Evolutionary conservation across 805 yeast genomes (phyloP), one percentile per base, ranked within the genome.

Genomic region (Candida schatavii): DNA sequence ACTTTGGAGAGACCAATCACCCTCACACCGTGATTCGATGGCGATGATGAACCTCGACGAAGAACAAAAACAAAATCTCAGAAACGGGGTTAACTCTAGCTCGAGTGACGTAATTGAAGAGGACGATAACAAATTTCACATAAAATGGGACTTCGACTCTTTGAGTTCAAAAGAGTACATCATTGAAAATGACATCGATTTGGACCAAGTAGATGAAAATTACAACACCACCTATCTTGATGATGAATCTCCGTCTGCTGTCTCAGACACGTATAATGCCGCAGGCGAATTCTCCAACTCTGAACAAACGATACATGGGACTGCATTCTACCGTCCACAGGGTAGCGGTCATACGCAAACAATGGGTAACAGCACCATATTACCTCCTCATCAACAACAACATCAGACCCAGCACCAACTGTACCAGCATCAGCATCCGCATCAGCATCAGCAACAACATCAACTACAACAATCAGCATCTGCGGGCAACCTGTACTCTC

Each of bases 141-240:
- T 85, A 18, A 83, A 84, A 57, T 88, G 96, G 97, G 96, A 88
- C 63, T 88, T 88, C 55, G 96, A 88, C 59, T 85, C 93, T 0
- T 64, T 87, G 41, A 82, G 85, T 54, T 77, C 85, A 32, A 74
- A 80, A 26, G 91, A 85, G 47, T 85, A 85, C 56, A 81, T 85
- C 26, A 61, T 84, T 37, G 89, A 83, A 39, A 83, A 83, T 57
- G 86, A 82, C 41, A 80, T 83, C 34, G 73, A 78, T 45, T 50
- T 59, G 36, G 57, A 59, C 18, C 48, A 55, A 11, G 66, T 55
- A 5, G 64, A 59, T 49, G 55, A 70, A 54, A 51, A 50, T 40
- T 46, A 51, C 49, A 48, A 38, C 17, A 15, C 15, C 7, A 18
- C 35, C 18, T 29, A 61, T 42, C 44, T 58, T 39, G 48, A 49